phyloP scores from a whole-genome alignment of 75 land plant genomes.

The Pinus tabuliformis region DNA sequence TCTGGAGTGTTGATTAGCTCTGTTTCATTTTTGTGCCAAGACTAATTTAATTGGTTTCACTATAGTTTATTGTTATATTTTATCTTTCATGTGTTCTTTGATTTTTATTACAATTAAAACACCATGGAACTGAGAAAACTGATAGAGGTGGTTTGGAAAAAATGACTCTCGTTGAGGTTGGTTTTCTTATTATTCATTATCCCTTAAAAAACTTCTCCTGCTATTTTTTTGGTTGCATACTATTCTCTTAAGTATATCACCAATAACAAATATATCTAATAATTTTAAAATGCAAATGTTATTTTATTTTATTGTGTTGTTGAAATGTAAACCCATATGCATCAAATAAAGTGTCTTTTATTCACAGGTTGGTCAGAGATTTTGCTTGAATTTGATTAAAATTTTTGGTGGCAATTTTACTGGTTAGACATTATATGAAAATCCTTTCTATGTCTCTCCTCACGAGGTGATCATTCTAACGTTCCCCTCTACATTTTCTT shows the following conservation, averaged over 20 bases:
- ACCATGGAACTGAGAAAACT: conserved; percentile 71
- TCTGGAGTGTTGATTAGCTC: background rate
- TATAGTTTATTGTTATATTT: background rate
- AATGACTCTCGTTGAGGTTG: conserved; percentile 94
- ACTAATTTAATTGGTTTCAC: background rate
- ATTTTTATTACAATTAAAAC: conserved; percentile 5
- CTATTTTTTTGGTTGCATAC: background rate
- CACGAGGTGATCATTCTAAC: conserved; percentile 49
- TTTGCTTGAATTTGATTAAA: conserved; percentile 91
- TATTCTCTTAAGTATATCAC: conserved; percentile 11
- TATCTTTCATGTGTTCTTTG: background rate
- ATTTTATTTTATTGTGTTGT: background rate
- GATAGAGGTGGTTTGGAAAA: conserved; percentile 75
- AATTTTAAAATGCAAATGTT: background rate
- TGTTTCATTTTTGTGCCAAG: background rate
- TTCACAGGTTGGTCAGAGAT: conserved; percentile 90
- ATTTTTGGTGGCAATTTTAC: conserved; percentile 94
- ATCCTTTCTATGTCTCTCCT: conserved; percentile 88
- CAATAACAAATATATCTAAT: background rate
- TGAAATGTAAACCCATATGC: background rate
- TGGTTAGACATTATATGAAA: conserved; percentile 95
- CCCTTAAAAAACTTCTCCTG: background rate
- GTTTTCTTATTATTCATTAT: background rate
- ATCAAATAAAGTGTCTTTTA: background rate
- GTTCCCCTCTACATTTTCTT: no score